Base-by-base conservation (phyloP, 805 yeast genomes). In the Ogataea thermomethanolica region DNA sequence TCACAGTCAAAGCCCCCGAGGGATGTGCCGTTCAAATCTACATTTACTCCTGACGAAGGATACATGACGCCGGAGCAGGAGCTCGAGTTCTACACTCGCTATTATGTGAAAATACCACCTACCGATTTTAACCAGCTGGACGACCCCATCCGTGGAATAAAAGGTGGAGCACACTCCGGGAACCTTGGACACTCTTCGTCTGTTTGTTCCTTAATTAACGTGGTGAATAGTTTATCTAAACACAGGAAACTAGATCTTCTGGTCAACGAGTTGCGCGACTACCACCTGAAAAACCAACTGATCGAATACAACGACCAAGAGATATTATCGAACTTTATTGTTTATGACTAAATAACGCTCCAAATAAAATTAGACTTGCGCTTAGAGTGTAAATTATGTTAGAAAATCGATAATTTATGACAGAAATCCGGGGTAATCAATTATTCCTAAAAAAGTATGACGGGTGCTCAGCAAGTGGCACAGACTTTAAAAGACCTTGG, bases 391-490 rank as follows among this genome's bases (percentile, higher is more conserved):
- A 17, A 17, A 4, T 17, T 17, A 5, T 17, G 20, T 17, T 17
- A 17, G 5, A 17, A 17, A 17, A 17, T 17, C 3, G 3, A 17
- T 17, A 17, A 17, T 17, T 17, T 17, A n/a, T 17, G 20, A 13
- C 15, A n/a, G 26, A 23, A 29, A 29, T 34, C 43, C 12, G 38
- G 38, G 43, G 43, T 29, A 39, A 33, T 9, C 7, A 12, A 11
- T 37, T 37, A 11, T 13, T 10, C 4, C 26, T n/a, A 25, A 10
- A 4, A 10, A 26, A 21, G 11, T 24, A 25, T 37, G 37, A 30
- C 44, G 1, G 81, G 81, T 1, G 67, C 82, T 0, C 58, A 60
- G 20, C 51, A 73, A 1, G 73, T 81, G 36, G 83, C 84, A 0
- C 53, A 58, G 20, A 43, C 74, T 1, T 62, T 82, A 7, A 60